Percentiles rank a stretch among this genome's conserved stretches.
These are phyloP conservation scores for Colletotrichum cuscutae DNA, from an alignment of 2,329 filamentous ascomycete genomes.

Conservation along the genomic window DNA sequence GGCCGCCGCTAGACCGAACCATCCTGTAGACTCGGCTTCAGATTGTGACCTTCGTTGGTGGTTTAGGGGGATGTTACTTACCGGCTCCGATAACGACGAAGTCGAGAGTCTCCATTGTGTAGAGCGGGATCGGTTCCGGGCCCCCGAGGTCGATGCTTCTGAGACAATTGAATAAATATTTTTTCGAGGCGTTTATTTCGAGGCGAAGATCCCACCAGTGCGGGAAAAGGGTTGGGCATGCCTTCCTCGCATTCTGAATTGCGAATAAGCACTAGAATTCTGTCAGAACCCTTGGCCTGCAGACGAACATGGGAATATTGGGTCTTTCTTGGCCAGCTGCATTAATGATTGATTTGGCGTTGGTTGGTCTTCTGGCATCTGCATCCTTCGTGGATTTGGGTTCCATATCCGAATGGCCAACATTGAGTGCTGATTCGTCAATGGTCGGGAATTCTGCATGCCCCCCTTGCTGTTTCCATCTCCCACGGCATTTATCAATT, in stretches of 20 bases:
- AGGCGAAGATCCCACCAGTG: background rate
- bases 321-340: background rate
- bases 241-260: background rate
- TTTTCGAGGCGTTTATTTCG: no score
- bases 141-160: background rate
- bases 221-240: background rate
- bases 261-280: background rate
- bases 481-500: background rate
- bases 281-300: background rate
- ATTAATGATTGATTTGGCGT: background rate
- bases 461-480: background rate
- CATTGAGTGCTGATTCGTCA: constrained; percentile 14
- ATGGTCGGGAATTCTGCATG: background rate
- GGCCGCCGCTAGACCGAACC: constrained; percentile 68
- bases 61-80: constrained; percentile 43
- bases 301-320: background rate
- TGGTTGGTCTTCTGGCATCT: background rate
- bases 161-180: background rate
- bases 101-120: constrained; percentile 55
- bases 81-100: constrained; percentile 64
- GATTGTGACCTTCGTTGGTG: background rate
- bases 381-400: background rate
- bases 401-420: background rate
- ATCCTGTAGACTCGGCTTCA: constrained; percentile 45
- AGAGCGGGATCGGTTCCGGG: background rate